A percentile compares a stretch with the other conserved stretches of the same genome.
Conservation (phyloP, 306 rosid genomes). For the Cyclanthera cordifolia region DNA sequence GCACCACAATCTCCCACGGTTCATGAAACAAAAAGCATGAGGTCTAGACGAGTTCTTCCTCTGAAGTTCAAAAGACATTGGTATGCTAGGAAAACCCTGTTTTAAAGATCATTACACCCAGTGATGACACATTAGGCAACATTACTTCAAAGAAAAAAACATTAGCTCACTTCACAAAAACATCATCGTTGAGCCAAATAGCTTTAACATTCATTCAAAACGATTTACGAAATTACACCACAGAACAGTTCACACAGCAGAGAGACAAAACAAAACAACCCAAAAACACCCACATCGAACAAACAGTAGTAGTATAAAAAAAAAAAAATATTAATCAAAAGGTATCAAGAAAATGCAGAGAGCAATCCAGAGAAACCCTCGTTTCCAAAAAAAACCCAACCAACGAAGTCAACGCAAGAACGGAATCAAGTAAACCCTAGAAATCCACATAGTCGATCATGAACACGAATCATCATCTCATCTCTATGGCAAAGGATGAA, state of each 20-base stretch:
- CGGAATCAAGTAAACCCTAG: neutral
- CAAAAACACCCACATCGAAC: neutral
- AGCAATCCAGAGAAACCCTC: neutral
- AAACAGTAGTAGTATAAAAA: neutral
- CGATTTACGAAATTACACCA: conserved; percentile 1
- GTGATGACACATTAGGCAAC: neutral
- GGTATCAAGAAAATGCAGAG: neutral
- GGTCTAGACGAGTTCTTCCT: conserved; percentile 12
- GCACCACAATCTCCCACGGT: conserved; percentile 33
- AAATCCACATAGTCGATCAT: neutral
- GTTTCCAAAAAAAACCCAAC: neutral
- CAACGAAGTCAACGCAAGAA: neutral
- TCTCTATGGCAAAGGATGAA: neutral
- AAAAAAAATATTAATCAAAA: neutral
- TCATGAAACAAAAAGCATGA: conserved; percentile 25
- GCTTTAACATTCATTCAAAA: neutral
- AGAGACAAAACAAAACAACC: neutral
- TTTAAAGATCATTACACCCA: conserved; percentile 11
- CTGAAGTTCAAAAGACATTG: conserved; percentile 39
- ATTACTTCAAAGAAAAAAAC: neutral
- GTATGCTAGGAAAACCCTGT: conserved; percentile 24
- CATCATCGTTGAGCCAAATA: neutral
- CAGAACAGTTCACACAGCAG: neutral
- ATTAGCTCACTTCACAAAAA: too few relatives aligned
- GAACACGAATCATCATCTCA: neutral